Percentiles rank a stretch among this genome's conserved stretches.
Conservation (phyloP, 1,139 yeast species). For the Hansenula sp. region DNA sequence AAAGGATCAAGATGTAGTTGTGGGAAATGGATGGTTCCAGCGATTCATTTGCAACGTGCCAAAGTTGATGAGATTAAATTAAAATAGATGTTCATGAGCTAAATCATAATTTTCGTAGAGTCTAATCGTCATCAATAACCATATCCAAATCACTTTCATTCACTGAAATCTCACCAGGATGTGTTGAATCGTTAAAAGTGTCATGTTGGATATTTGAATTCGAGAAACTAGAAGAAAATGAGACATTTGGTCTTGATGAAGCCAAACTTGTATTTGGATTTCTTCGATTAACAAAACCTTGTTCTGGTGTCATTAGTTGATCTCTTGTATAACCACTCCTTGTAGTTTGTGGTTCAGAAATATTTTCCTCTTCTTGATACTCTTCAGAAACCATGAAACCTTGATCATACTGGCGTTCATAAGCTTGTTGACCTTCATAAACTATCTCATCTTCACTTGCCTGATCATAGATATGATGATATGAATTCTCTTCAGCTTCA, state of each 20-base stretch:
- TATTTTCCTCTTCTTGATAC: constrained; percentile 14
- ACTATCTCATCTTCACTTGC: constrained; percentile 17
- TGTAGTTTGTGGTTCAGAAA: background rate
- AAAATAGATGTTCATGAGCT: constrained; percentile 2
- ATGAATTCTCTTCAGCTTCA: constrained; percentile 33
- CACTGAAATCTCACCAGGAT: constrained; percentile 21
- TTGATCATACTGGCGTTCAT: constrained; percentile 26
- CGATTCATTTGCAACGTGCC: constrained; percentile 74
- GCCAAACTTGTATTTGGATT: background rate
- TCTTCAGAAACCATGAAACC: constrained; percentile 29
- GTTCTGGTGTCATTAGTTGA: background rate
- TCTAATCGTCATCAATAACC: constrained; percentile 38
- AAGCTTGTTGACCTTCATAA: constrained; percentile 21
- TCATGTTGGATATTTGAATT: background rate
- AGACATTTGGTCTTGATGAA: background rate
- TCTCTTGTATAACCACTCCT: too few relatives aligned
- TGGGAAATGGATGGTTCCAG: constrained; percentile 95
- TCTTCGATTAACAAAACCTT: too few relatives aligned
- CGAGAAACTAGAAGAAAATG: constrained; percentile 1
- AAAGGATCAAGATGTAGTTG: constrained; percentile 92
- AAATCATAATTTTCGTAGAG: background rate
- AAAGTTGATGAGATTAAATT: constrained; percentile 64
- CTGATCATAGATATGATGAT: constrained; percentile 19
- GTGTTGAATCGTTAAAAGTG: constrained; percentile 1
- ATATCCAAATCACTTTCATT: constrained; percentile 43